Conservation (phyloP, 2,329 filamentous ascomycete genomes). For the Ophiostoma sp. region DNA sequence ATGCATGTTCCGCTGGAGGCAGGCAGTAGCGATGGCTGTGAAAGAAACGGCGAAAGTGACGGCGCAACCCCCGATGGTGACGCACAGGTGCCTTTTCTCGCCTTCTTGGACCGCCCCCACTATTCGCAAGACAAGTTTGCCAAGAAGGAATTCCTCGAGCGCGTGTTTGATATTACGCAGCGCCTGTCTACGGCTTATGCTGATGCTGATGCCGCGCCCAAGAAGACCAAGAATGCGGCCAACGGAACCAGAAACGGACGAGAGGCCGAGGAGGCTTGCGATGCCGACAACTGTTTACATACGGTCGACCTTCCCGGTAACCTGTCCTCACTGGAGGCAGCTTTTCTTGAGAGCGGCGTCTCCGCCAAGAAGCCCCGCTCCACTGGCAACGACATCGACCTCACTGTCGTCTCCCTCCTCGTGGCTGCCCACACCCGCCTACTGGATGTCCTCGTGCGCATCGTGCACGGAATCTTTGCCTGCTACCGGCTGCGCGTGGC, state of each 20-base stretch:
- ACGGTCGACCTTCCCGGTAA: background rate
- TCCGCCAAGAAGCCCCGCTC: background rate
- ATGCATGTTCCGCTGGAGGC: background rate
- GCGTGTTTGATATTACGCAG: conserved; percentile 13
- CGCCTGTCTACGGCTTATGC: conserved; percentile 4
- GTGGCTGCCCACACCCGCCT: conserved; percentile 43
- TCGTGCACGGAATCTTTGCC: conserved; percentile 37
- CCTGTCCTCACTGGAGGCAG: background rate
- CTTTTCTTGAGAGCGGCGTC: background rate
- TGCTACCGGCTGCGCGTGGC: conserved; percentile 38
- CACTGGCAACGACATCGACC: conserved; percentile 35
- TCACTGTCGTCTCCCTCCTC: conserved; percentile 41
- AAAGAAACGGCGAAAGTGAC: background rate
- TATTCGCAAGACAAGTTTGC: conserved; percentile 1
- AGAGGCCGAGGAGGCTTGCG: background rate
- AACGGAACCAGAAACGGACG: no score
- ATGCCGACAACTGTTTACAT: background rate
- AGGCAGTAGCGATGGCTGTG: background rate
- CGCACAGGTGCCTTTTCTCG: conserved; percentile 19
- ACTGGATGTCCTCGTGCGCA: conserved; percentile 40
- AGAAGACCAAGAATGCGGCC: background rate
- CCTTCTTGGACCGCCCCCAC: conserved; percentile 13
- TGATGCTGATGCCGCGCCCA: background rate
- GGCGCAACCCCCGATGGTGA: background rate
- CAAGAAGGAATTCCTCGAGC: conserved; percentile 14